A percentile compares a stretch with the other conserved stretches of the same genome.
These are phyloP conservation scores for Cucumis hystrix DNA, from an alignment of 306 rosid genomes.

Conservation along the genomic window DNA sequence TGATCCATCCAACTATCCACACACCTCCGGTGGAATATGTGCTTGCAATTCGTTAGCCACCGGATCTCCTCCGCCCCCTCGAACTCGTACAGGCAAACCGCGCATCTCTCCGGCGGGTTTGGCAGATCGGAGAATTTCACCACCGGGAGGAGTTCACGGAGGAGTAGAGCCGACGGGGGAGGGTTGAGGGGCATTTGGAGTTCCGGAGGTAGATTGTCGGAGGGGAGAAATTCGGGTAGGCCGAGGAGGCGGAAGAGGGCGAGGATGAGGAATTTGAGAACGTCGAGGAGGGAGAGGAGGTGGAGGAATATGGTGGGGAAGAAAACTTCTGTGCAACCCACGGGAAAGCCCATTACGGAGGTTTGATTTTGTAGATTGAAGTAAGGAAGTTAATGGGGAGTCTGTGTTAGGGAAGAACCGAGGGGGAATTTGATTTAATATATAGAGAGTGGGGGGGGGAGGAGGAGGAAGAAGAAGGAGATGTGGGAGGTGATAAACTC, in stretches of 20 bases:
- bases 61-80: constrained; percentile 59
- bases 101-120: constrained; percentile 41
- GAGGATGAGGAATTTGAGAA: constrained; percentile 37
- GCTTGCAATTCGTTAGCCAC: constrained; percentile 63
- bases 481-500: neutral
- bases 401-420: neutral
- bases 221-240: constrained; percentile 55
- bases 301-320: constrained; percentile 54
- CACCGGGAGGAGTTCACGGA: constrained; percentile 61
- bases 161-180: constrained; percentile 45
- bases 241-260: constrained; percentile 46
- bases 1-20: constrained; percentile 96
- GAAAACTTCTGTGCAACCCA: constrained; percentile 53
- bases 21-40: constrained; percentile 73
- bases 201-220: constrained; percentile 35
- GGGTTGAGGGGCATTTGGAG: constrained; percentile 17
- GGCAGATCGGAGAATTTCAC: constrained; percentile 24
- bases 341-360: constrained; percentile 61
- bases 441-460: neutral
- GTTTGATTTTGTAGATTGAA: neutral
- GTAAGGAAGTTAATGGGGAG: neutral
- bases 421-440: neutral
- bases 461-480: neutral
- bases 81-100: constrained; percentile 67
- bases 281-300: constrained; percentile 44